Conservation (phyloP, 2,329 filamentous ascomycete species). For the Ceratocystis lukuohia region DNA sequence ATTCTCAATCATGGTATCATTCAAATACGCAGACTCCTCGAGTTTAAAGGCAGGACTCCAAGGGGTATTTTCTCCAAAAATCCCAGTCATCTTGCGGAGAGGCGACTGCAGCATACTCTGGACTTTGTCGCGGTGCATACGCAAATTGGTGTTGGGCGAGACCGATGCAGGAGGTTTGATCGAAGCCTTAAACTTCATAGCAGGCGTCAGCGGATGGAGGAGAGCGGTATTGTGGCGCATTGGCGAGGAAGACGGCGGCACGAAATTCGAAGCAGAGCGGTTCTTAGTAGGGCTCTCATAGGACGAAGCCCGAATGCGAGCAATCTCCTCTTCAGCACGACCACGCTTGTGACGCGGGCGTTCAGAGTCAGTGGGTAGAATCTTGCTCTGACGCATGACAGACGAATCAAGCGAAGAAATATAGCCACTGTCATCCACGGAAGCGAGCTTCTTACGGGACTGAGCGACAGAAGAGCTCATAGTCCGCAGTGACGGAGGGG, state of each 20-base stretch:
- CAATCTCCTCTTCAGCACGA: constrained; percentile 90
- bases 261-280: constrained; percentile 39
- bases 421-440: constrained; percentile 87
- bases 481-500: constrained; percentile 55
- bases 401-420: constrained; percentile 94
- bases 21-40: constrained; percentile 41
- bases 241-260: constrained; percentile 54
- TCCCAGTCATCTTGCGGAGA: constrained; percentile 34
- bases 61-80: constrained; percentile 34
- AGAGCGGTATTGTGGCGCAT: constrained; percentile 44
- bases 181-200: constrained; percentile 62
- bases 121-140: constrained; percentile 74
- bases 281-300: constrained; percentile 78
- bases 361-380: constrained; percentile 64
- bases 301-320: constrained; percentile 78
- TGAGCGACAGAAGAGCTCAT: constrained; percentile 50
- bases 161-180: constrained; percentile 53
- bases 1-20: constrained; percentile 30
- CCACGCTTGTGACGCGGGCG: constrained; percentile 74
- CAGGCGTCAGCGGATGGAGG: constrained; percentile 67
- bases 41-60: constrained; percentile 54
- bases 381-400: constrained; percentile 55
- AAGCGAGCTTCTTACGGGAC: constrained; percentile 59
- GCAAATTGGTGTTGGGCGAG: constrained; percentile 85
- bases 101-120: constrained; percentile 71